Evolutionary conservation across 148 eudicot species (phyloP).

Genomic region (Oxyria digyna): DNA sequence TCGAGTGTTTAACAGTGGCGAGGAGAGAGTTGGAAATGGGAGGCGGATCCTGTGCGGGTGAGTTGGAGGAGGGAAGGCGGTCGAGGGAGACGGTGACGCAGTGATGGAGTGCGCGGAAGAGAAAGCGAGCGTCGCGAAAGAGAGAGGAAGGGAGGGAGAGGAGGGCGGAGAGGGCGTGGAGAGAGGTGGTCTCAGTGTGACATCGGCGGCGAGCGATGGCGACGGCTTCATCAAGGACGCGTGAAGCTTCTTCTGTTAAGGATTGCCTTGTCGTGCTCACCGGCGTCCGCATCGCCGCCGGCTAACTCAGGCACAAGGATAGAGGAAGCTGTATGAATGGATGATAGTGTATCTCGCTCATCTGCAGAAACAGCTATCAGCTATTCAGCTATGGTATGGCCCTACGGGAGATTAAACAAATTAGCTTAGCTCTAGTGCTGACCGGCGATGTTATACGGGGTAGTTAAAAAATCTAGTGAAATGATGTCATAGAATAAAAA

Average conservation of each 20-base stretch:
- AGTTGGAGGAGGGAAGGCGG: constrained; percentile 36
- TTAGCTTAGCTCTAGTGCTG: too few species aligned
- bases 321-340: too few species aligned
- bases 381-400: too few species aligned
- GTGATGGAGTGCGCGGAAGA: constrained; percentile 68
- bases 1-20: constrained; percentile 66
- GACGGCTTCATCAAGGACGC: constrained; percentile 71
- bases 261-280: constrained; percentile 72
- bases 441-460: too few species aligned
- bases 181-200: constrained; percentile 84
- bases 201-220: constrained; percentile 73
- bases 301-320: not conserved
- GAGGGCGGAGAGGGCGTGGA: constrained; percentile 70
- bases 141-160: constrained; percentile 51
- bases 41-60: constrained; percentile 28
- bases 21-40: constrained; percentile 80
- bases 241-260: constrained; percentile 60
- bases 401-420: too few species aligned
- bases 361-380: too few species aligned
- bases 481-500: too few species aligned
- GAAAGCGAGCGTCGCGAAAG: constrained; percentile 63
- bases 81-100: constrained; percentile 71
- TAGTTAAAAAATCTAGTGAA: too few species aligned
- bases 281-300: constrained; percentile 86
- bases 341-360: too few species aligned